Evolutionary conservation across 1,284 basidiomycete species (phyloP).

Genomic region (Puccinia horiana): DNA sequence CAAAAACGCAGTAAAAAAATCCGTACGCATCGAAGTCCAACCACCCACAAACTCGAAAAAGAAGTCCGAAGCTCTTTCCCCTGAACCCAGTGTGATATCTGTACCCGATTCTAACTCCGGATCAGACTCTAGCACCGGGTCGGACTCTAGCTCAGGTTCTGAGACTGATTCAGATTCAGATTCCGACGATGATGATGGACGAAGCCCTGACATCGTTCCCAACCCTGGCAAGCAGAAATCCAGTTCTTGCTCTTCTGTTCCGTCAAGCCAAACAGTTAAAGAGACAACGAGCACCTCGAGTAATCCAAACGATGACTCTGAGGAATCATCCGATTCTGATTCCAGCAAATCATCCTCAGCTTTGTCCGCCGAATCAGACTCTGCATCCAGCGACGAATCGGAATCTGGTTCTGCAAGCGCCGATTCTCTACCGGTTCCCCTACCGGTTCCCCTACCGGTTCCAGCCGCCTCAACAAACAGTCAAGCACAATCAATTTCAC

Average conservation of each 20-base stretch:
- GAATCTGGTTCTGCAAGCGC: slow-evolving; percentile 18
- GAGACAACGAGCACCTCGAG: neutral
- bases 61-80: neutral
- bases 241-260: neutral
- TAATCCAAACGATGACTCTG: neutral
- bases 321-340: neutral
- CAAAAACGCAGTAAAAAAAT: neutral
- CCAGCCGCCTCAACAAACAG: neutral
- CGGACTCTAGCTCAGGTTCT: neutral
- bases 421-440: neutral
- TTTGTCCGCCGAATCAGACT: neutral
- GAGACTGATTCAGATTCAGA: slow-evolving; percentile 22
- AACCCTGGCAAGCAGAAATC: neutral
- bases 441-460: neutral
- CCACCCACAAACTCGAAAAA: neutral
- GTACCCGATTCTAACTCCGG: neutral
- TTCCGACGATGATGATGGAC: neutral
- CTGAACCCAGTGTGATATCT: neutral
- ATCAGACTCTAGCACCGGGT: neutral
- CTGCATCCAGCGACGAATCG: neutral
- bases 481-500: neutral
- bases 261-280: neutral
- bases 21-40: neutral
- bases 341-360: slow-evolving; percentile 1
- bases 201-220: neutral